phyloP scores from a whole-genome alignment of 306 rosid species.

The Ziziphus jujuba region DNA sequence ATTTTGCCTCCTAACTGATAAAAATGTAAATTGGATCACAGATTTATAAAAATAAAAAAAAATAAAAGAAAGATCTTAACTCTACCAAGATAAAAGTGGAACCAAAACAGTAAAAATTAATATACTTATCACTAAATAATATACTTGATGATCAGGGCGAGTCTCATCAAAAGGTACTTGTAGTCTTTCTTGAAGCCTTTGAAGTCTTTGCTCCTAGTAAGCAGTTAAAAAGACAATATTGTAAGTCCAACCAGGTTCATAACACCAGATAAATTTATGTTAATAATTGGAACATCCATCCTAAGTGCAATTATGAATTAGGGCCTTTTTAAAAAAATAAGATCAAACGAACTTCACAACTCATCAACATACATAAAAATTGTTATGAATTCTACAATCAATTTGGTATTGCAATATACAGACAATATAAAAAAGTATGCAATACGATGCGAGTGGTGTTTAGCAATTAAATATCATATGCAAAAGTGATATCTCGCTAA shows the following conservation, averaged over 20 bases:
- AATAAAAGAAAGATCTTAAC: not conserved
- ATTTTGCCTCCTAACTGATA: not conserved
- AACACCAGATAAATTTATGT: conserved; percentile 5
- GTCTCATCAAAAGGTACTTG: conserved; percentile 77
- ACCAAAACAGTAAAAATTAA: not conserved
- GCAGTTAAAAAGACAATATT: conserved; percentile 11
- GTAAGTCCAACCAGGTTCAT: conserved; percentile 2
- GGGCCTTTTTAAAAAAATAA: too few relatives aligned
- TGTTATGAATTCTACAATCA: not conserved
- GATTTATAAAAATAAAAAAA: too few relatives aligned
- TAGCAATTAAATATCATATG: conserved; percentile 9
- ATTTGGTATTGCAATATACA: not conserved
- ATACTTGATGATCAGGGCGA: conserved; percentile 76
- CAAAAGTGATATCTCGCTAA: conserved; percentile 14
- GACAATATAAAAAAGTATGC: not conserved
- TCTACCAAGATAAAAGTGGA: not conserved
- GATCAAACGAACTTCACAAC: too few relatives aligned
- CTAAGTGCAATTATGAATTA: not conserved
- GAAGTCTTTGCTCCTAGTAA: conserved; percentile 75
- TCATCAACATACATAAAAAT: not conserved
- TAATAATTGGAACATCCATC: not conserved
- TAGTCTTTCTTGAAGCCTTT: conserved; percentile 76
- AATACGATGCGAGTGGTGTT: not conserved
- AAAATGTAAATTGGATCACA: not conserved
- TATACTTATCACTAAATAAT: conserved; percentile 18